Evolutionary conservation across 2,329 filamentous ascomycete species (phyloP).

Genomic region (Neopestalotiopsis sp.): DNA sequence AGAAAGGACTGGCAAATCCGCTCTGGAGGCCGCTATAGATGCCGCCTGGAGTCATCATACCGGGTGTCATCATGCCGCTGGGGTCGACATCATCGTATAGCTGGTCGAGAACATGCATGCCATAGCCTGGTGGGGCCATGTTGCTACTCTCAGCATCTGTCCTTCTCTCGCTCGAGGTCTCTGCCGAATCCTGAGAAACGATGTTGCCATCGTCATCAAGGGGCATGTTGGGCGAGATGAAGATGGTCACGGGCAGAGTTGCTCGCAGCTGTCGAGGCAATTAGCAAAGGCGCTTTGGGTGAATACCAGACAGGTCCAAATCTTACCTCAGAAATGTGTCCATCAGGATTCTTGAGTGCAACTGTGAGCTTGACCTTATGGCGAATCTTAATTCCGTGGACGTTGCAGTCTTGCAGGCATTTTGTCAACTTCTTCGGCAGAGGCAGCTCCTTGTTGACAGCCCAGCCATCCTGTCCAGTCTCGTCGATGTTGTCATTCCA

Average conservation of each 20-base stretch:
- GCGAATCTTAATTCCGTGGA: constrained; percentile 86
- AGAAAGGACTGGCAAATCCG: constrained; percentile 82
- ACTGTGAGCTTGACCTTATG: constrained; percentile 94
- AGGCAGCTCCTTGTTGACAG: constrained; percentile 64
- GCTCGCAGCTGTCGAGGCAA: constrained; percentile 69
- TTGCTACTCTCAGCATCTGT: constrained; percentile 60
- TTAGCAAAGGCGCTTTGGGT: constrained; percentile 20
- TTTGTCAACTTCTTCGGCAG: constrained; percentile 81
- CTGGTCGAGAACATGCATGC: constrained; percentile 86
- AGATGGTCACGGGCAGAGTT: constrained; percentile 87
- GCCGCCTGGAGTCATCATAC: constrained; percentile 12
- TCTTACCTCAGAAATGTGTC: constrained; percentile 85
- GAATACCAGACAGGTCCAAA: constrained; percentile 1
- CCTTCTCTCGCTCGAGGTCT: constrained; percentile 29
- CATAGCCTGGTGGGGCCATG: constrained; percentile 90
- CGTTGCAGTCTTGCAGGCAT: constrained; percentile 89
- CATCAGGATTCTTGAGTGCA: constrained; percentile 91
- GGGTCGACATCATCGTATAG: constrained; percentile 88
- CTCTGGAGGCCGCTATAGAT: constrained; percentile 54
- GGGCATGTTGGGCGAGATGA: constrained; percentile 92
- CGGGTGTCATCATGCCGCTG: constrained; percentile 74
- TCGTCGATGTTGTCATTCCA: constrained; percentile 74
- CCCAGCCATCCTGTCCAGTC: constrained; percentile 69
- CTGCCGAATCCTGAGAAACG: constrained; percentile 62
- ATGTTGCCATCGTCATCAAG: constrained; percentile 88